Evolutionary conservation across 306 rosid genomes (phyloP), one percentile per base, ranked within the genome.

Genomic region (Cucumis sativus): DNA sequence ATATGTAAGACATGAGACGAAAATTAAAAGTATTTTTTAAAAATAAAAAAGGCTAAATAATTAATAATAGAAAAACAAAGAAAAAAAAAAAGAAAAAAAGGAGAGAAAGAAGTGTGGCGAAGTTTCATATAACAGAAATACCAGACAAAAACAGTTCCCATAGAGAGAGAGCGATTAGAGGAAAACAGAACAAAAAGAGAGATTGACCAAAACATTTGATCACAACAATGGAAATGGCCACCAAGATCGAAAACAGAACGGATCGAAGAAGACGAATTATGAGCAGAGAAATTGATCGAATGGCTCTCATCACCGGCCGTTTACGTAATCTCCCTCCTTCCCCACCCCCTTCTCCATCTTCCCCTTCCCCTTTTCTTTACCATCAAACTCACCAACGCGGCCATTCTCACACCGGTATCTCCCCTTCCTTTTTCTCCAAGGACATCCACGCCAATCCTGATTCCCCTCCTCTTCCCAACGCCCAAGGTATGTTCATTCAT

Each of bases 221-320:
- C 20, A 6, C 18, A 51, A 55, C 79, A 28, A 76, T 67, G 74
- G 79, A 78, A 10, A 88, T 84, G 96, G 84, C 85, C 16, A 86
- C 80, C 74, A 63, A 82, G 77, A 49, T 37, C 55, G 78, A 62
- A 18, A 75, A 20, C 60, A 79, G 85, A 71, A 88, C 68, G 56
- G 89, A 76, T 62, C 84, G 96, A 83, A 86, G 97, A 61, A 84
- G 87, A 77, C 76, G 87, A 80, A 83, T 93, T 8, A 52, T 65
- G 18, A 91, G 88, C 69, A 83, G 87, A 66, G 96, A 88, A 6
- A 76, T 87, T 0, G 93, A 93, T 84, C 89, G 98, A 4, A 77
- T 93, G 90, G 92, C 93, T 23, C 72, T 87, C 11, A 89, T 89
- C 33, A 89, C 88, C 3, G 93, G 97, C 64, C 77, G 82, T 35